Evolutionary conservation across 1,284 basidiomycete genomes (phyloP).

Genomic region (Trametes versicolor): DNA sequence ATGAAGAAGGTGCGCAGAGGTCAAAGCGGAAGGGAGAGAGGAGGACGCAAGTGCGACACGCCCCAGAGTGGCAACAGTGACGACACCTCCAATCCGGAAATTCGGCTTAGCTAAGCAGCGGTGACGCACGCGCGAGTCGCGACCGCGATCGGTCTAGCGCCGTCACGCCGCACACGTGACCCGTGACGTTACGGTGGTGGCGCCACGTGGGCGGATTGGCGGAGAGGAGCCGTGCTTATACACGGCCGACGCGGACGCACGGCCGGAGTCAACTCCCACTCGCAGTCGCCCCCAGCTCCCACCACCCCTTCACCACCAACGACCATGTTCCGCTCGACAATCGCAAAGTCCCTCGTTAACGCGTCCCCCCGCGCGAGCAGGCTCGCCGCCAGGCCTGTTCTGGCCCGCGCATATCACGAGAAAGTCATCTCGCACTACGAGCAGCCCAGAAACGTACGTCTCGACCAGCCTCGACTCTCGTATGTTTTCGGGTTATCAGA

Average conservation of each 20-base stretch:
- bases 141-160: constrained; percentile 12
- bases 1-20: constrained; percentile 17
- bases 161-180: background rate
- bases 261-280: constrained; percentile 21
- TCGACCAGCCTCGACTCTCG: constrained; percentile 38
- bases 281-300: constrained; percentile 35
- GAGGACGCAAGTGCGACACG: constrained; percentile 35
- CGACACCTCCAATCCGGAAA: constrained; percentile 24
- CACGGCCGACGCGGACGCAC: constrained; percentile 35
- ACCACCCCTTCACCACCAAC: constrained; percentile 37
- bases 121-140: background rate
- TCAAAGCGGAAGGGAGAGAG: constrained; percentile 22
- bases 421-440: constrained; percentile 98
- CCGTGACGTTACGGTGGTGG: constrained; percentile 1
- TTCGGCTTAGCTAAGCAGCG: constrained; percentile 20
- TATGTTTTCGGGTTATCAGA: constrained; percentile 69
- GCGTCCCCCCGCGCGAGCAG: constrained; percentile 54
- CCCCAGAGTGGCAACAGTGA: constrained; percentile 26
- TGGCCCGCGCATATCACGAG: constrained; percentile 84
- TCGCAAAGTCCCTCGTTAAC: constrained; percentile 60
- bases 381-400: constrained; percentile 54
- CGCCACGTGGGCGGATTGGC: constrained; percentile 32
- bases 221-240: constrained; percentile 16
- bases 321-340: constrained; percentile 75
- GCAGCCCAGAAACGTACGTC: constrained; percentile 90